Evolutionary conservation across 73 alveolate genomes (phyloP).

Genomic region (Strombidium stylifer): DNA sequence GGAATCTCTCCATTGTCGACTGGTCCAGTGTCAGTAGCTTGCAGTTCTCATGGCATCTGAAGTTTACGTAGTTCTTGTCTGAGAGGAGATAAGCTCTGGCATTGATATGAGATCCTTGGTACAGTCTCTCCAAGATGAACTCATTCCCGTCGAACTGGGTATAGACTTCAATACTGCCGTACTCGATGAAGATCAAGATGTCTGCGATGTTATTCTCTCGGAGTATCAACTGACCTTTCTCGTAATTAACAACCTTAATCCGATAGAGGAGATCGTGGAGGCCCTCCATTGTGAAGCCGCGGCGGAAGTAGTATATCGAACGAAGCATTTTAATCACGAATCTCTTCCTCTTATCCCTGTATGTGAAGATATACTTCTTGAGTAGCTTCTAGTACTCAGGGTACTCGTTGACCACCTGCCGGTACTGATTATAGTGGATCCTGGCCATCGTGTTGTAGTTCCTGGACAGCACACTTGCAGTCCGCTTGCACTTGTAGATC

Average conservation of each 20-base stretch:
- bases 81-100: constrained; percentile 32
- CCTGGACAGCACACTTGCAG: constrained; percentile 45
- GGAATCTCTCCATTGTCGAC: neutral
- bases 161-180: constrained; percentile 37
- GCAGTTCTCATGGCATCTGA: neutral
- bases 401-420: constrained; percentile 20
- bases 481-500: constrained; percentile 51
- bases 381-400: constrained; percentile 36
- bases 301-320: constrained; percentile 21
- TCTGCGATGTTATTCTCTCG: constrained; percentile 16
- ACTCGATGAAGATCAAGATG: constrained; percentile 14
- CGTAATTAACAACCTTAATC: neutral
- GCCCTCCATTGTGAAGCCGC: constrained; percentile 32
- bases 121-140: constrained; percentile 40
- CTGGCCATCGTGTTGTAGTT: constrained; percentile 49
- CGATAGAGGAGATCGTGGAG: constrained; percentile 31
- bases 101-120: constrained; percentile 40
- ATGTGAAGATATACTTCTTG: constrained; percentile 22
- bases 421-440: constrained; percentile 5
- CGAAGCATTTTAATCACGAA: constrained; percentile 18
- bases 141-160: constrained; percentile 34
- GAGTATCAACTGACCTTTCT: constrained; percentile 26
- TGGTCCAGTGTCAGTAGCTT: neutral
- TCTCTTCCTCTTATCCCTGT: constrained; percentile 32
- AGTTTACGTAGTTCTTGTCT: constrained; percentile 14